A percentile compares a stretch with the other conserved stretches of the same genome.
Evolutionary conservation across 768 basidiomycete species (phyloP).

Genomic region (Podaxis carcinomalis): DNA sequence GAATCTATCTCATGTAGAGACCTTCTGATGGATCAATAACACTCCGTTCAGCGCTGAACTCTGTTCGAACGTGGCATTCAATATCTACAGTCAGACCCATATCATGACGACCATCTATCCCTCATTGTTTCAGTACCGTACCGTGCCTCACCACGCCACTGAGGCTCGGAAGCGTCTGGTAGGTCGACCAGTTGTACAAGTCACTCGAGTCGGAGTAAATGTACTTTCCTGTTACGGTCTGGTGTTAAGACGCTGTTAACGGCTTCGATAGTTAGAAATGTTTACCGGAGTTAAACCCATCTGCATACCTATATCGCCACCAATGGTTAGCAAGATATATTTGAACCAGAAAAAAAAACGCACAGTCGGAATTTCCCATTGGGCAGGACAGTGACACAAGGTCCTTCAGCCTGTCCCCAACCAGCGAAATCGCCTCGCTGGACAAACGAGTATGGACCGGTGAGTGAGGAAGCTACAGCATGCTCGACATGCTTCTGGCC

Average conservation of each 20-base stretch:
- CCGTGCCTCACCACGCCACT: slow-evolving; percentile 29
- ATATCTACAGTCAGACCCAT: background rate
- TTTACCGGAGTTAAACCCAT: slow-evolving; percentile 26
- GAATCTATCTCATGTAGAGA: background rate
- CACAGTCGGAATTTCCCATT: slow-evolving; percentile 29
- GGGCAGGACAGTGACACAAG: slow-evolving; percentile 26
- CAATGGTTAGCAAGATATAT: background rate
- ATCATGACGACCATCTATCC: background rate
- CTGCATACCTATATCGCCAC: slow-evolving; percentile 20
- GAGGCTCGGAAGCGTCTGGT: slow-evolving; percentile 22
- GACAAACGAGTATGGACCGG: slow-evolving; percentile 29
- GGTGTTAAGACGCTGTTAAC: background rate
- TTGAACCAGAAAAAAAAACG: slow-evolving; percentile 7
- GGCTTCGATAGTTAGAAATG: background rate
- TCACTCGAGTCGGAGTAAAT: slow-evolving; percentile 32
- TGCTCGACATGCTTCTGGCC: slow-evolving; percentile 29
- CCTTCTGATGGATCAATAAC: background rate
- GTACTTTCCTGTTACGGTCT: slow-evolving; percentile 24
- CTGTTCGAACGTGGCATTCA: background rate
- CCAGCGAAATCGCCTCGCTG: slow-evolving; percentile 31
- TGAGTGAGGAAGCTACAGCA: slow-evolving; percentile 26
- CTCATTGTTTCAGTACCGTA: slow-evolving; percentile 27
- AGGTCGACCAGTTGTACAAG: slow-evolving; percentile 27
- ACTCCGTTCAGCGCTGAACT: background rate
- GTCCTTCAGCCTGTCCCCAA: slow-evolving; percentile 31